Conservation (phyloP, 2,329 filamentous ascomycete species). For the Thermothelomyces thermophilus region DNA sequence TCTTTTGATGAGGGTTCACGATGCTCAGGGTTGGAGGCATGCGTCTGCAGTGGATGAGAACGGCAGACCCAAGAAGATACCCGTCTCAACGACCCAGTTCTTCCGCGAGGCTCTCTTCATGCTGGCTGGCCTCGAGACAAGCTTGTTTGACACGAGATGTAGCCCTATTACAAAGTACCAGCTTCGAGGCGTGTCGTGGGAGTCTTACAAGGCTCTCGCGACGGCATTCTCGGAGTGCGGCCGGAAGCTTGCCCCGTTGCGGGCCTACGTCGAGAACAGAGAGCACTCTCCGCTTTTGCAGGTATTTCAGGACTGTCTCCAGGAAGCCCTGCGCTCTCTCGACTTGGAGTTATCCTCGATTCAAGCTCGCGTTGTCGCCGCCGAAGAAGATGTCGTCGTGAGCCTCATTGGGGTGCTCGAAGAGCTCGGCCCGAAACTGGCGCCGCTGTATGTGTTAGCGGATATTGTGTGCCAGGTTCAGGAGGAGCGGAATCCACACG, state of each 20-base stretch:
- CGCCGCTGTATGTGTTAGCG: constrained; percentile 54
- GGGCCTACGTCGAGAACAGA: constrained; percentile 36
- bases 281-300: constrained; percentile 58
- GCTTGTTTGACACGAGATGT: constrained; percentile 52
- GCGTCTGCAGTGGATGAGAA: constrained; percentile 26
- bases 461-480: constrained; percentile 54
- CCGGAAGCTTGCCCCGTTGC: constrained; percentile 39
- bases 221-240: constrained; percentile 42
- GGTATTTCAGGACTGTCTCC: constrained; percentile 61
- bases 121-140: constrained; percentile 71
- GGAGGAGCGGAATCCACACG: constrained; percentile 40
- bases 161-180: constrained; percentile 38
- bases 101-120: constrained; percentile 78
- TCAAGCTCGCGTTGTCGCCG: constrained; percentile 54
- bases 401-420: constrained; percentile 59
- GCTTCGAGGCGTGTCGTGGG: constrained; percentile 42
- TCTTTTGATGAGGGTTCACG: constrained; percentile 29
- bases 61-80: constrained; percentile 34
- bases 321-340: constrained; percentile 50
- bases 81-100: constrained; percentile 64
- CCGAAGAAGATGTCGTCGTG: constrained; percentile 48
- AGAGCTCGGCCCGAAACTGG: constrained; percentile 48
- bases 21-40: constrained; percentile 43
- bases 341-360: constrained; percentile 52
- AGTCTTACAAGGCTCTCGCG: constrained; percentile 44